A percentile compares a stretch with the other conserved stretches of the same genome.
Conservation (phyloP, 2,329 filamentous ascomycete species). For the Penicillium sp. region DNA sequence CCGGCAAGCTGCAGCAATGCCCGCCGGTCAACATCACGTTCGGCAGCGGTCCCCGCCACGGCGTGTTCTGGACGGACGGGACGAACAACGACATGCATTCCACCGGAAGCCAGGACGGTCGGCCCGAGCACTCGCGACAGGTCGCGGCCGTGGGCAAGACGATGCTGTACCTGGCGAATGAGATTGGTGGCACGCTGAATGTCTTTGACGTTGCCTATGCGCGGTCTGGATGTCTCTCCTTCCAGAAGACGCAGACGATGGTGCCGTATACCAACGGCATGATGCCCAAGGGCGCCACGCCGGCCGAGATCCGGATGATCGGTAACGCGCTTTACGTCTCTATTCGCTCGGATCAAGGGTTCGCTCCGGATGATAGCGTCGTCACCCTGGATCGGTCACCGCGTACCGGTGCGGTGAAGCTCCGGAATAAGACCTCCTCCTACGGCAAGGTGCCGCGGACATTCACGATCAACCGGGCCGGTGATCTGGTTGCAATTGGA, state of each 20-base stretch:
- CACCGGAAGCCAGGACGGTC: background rate
- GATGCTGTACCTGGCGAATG: slow-evolving; percentile 53
- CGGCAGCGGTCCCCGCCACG: slow-evolving; percentile 67
- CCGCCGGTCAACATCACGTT: slow-evolving; percentile 45
- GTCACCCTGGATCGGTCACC: slow-evolving; percentile 24
- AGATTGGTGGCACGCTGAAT: slow-evolving; percentile 58
- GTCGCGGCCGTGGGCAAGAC: slow-evolving; percentile 21
- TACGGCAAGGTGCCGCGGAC: slow-evolving; percentile 68
- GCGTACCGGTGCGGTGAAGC: slow-evolving; percentile 63
- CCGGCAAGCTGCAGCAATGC: slow-evolving; percentile 48
- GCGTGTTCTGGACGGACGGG: slow-evolving; percentile 53
- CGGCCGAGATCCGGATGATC: slow-evolving; percentile 28
- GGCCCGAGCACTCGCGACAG: slow-evolving; percentile 15
- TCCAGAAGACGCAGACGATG: slow-evolving; percentile 27
- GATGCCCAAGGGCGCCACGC: slow-evolving; percentile 31
- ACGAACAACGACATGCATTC: background rate
- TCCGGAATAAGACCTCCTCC: slow-evolving; percentile 61
- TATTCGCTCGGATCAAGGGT: slow-evolving; percentile 33
- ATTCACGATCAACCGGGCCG: slow-evolving; percentile 66
- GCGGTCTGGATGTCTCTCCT: slow-evolving; percentile 28
- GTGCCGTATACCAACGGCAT: slow-evolving; percentile 28
- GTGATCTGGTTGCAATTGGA: slow-evolving; percentile 65
- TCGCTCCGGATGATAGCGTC: slow-evolving; percentile 33
- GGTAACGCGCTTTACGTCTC: slow-evolving; percentile 34
- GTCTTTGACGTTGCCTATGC: slow-evolving; percentile 44